These are phyloP conservation scores for Colletotrichum aenigma DNA, from an alignment of 2,329 filamentous ascomycete genomes.

Conservation along the genomic window DNA sequence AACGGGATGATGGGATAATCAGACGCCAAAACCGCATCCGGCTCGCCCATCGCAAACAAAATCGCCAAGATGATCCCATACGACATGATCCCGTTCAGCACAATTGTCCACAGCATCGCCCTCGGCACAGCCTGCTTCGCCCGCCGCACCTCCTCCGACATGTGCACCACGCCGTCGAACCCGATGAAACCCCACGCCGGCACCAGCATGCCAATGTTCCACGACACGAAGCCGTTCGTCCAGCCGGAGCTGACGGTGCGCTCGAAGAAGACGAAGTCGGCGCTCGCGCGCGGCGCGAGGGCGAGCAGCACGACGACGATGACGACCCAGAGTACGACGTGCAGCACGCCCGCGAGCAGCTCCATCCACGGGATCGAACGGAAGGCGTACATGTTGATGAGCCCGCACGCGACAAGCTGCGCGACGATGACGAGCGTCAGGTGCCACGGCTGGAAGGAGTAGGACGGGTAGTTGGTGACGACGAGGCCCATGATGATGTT, in stretches of 20 bases:
- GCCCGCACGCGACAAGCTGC: slow-evolving; percentile 8
- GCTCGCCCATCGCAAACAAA: slow-evolving; percentile 12
- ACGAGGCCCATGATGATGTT: slow-evolving; percentile 19
- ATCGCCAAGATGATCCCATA: slow-evolving; percentile 15
- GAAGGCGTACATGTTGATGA: slow-evolving; percentile 20
- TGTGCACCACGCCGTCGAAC: slow-evolving; percentile 20
- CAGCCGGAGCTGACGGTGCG: slow-evolving; percentile 12
- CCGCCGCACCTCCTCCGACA: slow-evolving; percentile 21
- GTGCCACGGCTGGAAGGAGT: slow-evolving; percentile 16
- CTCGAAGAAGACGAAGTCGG: slow-evolving; percentile 16
- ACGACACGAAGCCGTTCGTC: slow-evolving; percentile 21
- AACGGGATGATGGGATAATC: slow-evolving; percentile 16
- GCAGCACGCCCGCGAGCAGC: slow-evolving; percentile 10
- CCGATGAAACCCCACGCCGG: slow-evolving; percentile 17
- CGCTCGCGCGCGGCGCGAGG: slow-evolving; percentile 9
- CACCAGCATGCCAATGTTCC: slow-evolving; percentile 18
- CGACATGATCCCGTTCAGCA: slow-evolving; percentile 41
- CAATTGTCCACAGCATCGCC: slow-evolving; percentile 21
- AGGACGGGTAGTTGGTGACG: slow-evolving; percentile 12
- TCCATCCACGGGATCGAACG: slow-evolving; percentile 18
- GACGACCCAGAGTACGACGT: slow-evolving; percentile 14
- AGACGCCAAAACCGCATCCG: slow-evolving; percentile 6
- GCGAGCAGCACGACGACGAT: slow-evolving; percentile 7
- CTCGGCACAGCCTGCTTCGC: slow-evolving; percentile 18
- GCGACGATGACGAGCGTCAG: slow-evolving; percentile 16